Evolutionary conservation across 306 rosid species (phyloP).

Genomic region (Myrica gale): DNA sequence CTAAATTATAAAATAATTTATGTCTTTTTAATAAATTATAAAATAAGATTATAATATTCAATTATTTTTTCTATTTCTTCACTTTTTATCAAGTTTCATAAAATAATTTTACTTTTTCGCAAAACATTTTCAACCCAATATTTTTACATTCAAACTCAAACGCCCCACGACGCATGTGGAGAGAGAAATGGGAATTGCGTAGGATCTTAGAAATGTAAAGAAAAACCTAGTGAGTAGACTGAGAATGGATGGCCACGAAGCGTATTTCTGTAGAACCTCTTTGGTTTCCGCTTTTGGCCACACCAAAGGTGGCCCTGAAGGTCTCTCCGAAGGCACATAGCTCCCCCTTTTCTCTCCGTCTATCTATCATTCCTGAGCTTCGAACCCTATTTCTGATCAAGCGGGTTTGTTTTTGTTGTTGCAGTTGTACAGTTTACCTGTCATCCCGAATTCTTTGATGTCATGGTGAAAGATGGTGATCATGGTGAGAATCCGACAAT

Average conservation of each 20-base stretch:
- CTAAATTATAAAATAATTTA: too few species aligned
- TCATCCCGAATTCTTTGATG: conserved; percentile 49
- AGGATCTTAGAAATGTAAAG: conserved; percentile 18
- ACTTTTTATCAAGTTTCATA: too few species aligned
- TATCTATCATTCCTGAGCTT: too few species aligned
- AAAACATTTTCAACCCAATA: too few species aligned
- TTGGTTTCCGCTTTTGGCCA: conserved; percentile 30
- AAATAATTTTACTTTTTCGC: too few species aligned
- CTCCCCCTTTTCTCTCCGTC: too few species aligned
- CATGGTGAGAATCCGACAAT: conserved; percentile 24
- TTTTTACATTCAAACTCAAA: too few species aligned
- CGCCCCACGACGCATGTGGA: conserved; percentile 21
- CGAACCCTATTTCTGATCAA: too few species aligned
- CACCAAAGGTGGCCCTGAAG: neutral
- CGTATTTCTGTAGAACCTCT: conserved; percentile 45
- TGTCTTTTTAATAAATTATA: too few species aligned
- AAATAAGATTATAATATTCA: too few species aligned
- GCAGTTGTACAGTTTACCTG: conserved; percentile 20
- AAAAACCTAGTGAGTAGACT: conserved; percentile 36
- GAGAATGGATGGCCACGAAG: conserved; percentile 43
- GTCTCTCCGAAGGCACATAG: neutral
- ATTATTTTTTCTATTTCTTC: too few species aligned
- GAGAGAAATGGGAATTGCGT: conserved; percentile 9
- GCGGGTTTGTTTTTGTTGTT: neutral
- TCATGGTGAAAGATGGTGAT: conserved; percentile 24